Evolutionary conservation across 1,139 yeast genomes (phyloP), one percentile per base, ranked within the genome.

Genomic region (Scheffersomyces lignicola): DNA sequence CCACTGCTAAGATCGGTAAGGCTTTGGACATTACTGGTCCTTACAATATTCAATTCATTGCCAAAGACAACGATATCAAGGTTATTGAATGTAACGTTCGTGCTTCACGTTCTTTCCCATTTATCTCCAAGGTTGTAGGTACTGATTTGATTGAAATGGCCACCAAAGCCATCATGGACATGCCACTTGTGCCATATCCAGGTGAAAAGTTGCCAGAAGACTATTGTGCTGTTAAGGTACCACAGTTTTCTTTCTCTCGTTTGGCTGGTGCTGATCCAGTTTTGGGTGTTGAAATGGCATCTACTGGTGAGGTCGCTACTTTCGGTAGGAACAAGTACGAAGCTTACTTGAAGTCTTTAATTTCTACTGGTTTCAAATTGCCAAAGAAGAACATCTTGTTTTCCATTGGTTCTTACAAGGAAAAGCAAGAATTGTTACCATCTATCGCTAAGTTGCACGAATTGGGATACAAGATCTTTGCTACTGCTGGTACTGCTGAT

Each of bases 401-500:
- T 54, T 90, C 97, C 24, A 80, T 94, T 62, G 99, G 99, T 65
- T 90, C 97, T n/a, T 94, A 70, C 72, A 92, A 92, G 68, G 98
- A 94, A 69, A 94, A 94, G 71, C 82, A 78, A 55, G 98, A 94
- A 64, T 74, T 94, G 52, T 69, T 94, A 48, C 97, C 98, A 36
- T 78, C 94, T 22, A 90, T 94, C 50, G 74, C 74, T 60, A 86
- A 83, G 60, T 73, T 94, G 45, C 73, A 81, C 60, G 87, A 85
- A 57, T 66, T 88, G 62, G 97, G 97, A 38, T 94, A 73, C 76
- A 83, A 83, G 56, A 72, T 94, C 53, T 94, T 90, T 67, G 98
- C 97, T 29, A 94, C 99, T 49, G 89, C 98, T 26, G 99, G 98
- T 72, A 94, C 98, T 49, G 96, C 97, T 48, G 98, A 94, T 68